Percentiles rank a stretch among this genome's conserved stretches.
Evolutionary conservation across 1,284 basidiomycete species (phyloP).

Genomic region (Trametes sp.): DNA sequence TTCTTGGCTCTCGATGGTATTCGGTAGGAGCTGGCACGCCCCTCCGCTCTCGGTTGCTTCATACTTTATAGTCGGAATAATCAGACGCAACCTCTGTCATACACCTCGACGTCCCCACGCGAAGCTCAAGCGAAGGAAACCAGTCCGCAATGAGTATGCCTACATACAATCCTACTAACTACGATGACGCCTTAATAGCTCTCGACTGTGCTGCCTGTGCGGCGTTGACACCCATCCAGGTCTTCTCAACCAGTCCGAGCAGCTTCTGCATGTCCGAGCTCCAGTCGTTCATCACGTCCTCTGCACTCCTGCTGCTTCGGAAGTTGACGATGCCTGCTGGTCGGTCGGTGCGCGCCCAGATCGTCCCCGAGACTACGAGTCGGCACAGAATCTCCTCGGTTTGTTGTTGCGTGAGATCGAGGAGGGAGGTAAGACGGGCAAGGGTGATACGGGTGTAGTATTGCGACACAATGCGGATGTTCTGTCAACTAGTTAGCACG

Average conservation of each 20-base stretch:
- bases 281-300: constrained; percentile 97
- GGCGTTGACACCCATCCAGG: constrained; percentile 91
- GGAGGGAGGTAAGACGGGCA: constrained; percentile 81
- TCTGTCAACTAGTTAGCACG: constrained; percentile 56
- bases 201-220: constrained; percentile 82
- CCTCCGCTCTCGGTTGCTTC: constrained; percentile 2
- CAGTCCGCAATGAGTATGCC: constrained; percentile 34
- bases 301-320: constrained; percentile 76
- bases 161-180: constrained; percentile 37
- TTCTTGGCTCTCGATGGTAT: constrained; percentile 18
- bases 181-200: constrained; percentile 51
- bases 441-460: constrained; percentile 97
- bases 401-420: constrained; percentile 84
- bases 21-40: not conserved
- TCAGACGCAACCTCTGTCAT: not conserved
- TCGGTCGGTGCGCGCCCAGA: constrained; percentile 95
- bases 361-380: constrained; percentile 89
- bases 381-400: constrained; percentile 91
- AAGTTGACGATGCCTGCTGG: constrained; percentile 92
- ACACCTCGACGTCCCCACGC: not conserved
- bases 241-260: constrained; percentile 82
- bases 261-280: constrained; percentile 94
- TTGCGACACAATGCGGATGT: constrained; percentile 92
- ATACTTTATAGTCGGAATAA: constrained; percentile 22
- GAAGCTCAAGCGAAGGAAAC: constrained; percentile 15